phyloP scores from a whole-genome alignment of 768 basidiomycete genomes.

The Holtermannia corniformis region DNA sequence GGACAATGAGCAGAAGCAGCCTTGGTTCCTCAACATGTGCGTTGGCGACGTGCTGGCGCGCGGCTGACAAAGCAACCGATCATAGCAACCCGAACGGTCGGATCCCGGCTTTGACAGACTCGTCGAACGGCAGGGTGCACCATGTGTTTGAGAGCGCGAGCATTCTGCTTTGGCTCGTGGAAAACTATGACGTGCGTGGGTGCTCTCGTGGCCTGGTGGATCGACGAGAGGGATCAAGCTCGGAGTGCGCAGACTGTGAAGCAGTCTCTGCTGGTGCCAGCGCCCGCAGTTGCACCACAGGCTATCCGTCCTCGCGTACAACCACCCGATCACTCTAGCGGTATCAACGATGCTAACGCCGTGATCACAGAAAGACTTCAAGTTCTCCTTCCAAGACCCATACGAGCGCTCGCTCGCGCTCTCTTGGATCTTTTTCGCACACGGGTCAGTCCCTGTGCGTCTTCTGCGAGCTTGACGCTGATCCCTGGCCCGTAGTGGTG shows the following conservation, averaged over 20 bases:
- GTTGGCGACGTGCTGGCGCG: background rate
- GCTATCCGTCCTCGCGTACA: too few relatives aligned
- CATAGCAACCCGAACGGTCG: conserved; percentile 41
- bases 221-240: too few relatives aligned
- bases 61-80: background rate
- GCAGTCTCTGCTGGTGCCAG: too few relatives aligned
- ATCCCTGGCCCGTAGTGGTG: conserved; percentile 11
- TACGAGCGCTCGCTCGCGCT: conserved; percentile 61
- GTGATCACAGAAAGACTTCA: conserved; percentile 45
- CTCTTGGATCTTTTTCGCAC: conserved; percentile 79
- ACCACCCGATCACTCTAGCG: too few relatives aligned
- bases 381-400: conserved; percentile 53
- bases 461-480: background rate
- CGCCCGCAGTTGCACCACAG: too few relatives aligned
- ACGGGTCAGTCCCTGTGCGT: conserved; percentile 19
- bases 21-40: conserved; percentile 57
- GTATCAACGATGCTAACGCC: too few relatives aligned
- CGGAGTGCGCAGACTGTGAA: too few relatives aligned
- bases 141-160: conserved; percentile 51
- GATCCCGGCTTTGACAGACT: conserved; percentile 42
- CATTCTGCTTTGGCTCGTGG: conserved; percentile 67
- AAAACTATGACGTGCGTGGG: conserved; percentile 60
- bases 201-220: background rate
- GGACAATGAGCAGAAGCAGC: conserved; percentile 67
- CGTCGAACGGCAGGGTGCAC: conserved; percentile 26